Evolutionary conservation across 2,329 filamentous ascomycete genomes (phyloP).

Genomic region (Trichoderma cornu-damae): DNA sequence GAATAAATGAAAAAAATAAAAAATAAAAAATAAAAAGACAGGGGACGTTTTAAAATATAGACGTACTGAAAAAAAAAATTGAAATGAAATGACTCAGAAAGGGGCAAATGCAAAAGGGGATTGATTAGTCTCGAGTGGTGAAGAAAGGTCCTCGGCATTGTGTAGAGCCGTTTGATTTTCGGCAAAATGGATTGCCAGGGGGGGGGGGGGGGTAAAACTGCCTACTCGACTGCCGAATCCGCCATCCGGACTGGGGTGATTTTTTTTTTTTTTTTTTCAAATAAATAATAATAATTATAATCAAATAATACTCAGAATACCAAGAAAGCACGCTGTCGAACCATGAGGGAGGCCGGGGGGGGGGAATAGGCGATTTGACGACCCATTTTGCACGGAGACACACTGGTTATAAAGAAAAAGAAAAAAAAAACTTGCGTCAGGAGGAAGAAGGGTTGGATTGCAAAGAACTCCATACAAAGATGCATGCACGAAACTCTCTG

Average conservation of each 20-base stretch:
- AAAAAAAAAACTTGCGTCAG: too few relatives aligned
- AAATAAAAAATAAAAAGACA: background rate
- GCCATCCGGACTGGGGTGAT: background rate
- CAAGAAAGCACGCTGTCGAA: constrained; percentile 10
- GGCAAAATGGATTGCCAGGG: constrained; percentile 3
- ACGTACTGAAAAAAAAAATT: too few relatives aligned
- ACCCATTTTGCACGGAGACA: too few relatives aligned
- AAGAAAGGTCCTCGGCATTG: background rate
- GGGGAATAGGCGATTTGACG: too few relatives aligned
- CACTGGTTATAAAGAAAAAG: too few relatives aligned
- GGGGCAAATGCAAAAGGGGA: background rate
- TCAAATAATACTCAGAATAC: constrained; percentile 2
- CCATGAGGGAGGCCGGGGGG: too few relatives aligned
- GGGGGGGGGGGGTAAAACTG: background rate
- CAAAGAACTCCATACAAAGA: too few relatives aligned
- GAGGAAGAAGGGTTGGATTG: too few relatives aligned
- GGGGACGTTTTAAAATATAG: too few relatives aligned
- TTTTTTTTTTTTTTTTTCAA: background rate
- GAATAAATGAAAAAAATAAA: background rate
- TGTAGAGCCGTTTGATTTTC: background rate
- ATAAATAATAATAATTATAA: too few relatives aligned
- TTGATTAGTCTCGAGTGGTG: background rate
- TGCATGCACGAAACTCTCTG: too few relatives aligned
- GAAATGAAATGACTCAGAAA: background rate
- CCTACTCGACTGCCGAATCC: constrained; percentile 11